phyloP scores from a whole-genome alignment of 2,329 filamentous ascomycete species.

The Aspergillus quadrilineatus region DNA sequence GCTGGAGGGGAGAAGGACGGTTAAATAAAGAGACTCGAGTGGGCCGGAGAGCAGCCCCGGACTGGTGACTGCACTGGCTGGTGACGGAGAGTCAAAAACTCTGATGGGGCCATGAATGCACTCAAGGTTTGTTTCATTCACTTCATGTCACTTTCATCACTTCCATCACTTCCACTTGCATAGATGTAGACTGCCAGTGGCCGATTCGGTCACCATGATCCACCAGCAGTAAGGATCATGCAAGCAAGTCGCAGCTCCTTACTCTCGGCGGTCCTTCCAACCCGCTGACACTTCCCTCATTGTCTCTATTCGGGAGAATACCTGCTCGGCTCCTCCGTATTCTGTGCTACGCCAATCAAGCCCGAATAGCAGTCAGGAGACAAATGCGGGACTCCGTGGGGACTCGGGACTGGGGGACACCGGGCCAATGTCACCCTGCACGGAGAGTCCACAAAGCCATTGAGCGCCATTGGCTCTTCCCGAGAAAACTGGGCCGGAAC shows the following conservation, averaged over 20 bases:
- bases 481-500: background rate
- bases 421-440: slow-evolving; percentile 17
- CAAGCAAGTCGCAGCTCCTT: background rate
- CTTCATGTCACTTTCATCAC: background rate
- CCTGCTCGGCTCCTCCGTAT: no score
- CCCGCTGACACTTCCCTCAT: no score
- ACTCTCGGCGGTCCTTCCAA: no score
- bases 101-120: background rate
- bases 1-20: slow-evolving; percentile 2
- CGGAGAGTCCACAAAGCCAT: slow-evolving; percentile 1
- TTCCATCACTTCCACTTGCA: background rate
- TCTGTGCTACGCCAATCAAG: no score
- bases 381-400: slow-evolving; percentile 10
- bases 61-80: background rate
- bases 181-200: background rate
- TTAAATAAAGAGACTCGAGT: slow-evolving; percentile 2
- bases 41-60: background rate
- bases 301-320: no score
- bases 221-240: background rate
- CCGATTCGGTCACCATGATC: background rate
- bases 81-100: background rate
- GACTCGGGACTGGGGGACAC: slow-evolving; percentile 4
- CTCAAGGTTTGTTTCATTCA: background rate
- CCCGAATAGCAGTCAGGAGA: background rate
- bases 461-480: background rate